phyloP scores from a whole-genome alignment of 176 grass and related monocot genomes.

The Areca catechu region DNA sequence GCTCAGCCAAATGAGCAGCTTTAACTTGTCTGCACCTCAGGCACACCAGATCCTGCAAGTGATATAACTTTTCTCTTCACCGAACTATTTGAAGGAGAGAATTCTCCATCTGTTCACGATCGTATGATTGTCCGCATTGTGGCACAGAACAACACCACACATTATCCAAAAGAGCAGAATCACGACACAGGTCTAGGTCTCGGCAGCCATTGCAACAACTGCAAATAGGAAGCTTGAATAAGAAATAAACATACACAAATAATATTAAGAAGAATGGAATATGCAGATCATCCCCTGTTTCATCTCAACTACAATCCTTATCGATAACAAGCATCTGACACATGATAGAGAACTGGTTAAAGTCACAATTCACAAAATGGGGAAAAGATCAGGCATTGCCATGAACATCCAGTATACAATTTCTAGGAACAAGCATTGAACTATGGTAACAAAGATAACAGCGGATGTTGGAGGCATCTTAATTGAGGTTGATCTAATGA shows the following conservation, averaged over 20 bases:
- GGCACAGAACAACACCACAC: slow-evolving; percentile 54
- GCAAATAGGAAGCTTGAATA: slow-evolving; percentile 8
- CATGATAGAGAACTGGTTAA: too few species aligned
- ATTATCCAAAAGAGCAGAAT: slow-evolving; percentile 36
- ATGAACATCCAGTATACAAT: too few species aligned
- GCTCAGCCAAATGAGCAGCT: slow-evolving; percentile 65
- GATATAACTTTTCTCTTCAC: slow-evolving; percentile 87
- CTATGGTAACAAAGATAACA: too few species aligned
- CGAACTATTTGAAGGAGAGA: slow-evolving; percentile 73
- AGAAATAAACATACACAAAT: not conserved
- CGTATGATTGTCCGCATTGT: slow-evolving; percentile 72
- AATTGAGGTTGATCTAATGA: too few species aligned
- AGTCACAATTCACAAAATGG: too few species aligned
- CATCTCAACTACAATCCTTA: too few species aligned
- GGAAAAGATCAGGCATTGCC: too few species aligned
- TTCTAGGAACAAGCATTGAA: too few species aligned
- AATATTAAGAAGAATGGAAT: too few species aligned
- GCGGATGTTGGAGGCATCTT: too few species aligned
- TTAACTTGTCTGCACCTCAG: slow-evolving; percentile 80
- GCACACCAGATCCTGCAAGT: slow-evolving; percentile 86
- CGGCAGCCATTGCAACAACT: slow-evolving; percentile 94
- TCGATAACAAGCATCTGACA: too few species aligned
- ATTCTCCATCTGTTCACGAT: slow-evolving; percentile 71
- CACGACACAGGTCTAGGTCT: slow-evolving; percentile 79
- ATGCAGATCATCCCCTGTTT: too few species aligned